Percentiles rank a stretch among this genome's conserved stretches.
Evolutionary conservation across 2,329 filamentous ascomycete genomes (phyloP).

Genomic region (Cercospora berteroae): DNA sequence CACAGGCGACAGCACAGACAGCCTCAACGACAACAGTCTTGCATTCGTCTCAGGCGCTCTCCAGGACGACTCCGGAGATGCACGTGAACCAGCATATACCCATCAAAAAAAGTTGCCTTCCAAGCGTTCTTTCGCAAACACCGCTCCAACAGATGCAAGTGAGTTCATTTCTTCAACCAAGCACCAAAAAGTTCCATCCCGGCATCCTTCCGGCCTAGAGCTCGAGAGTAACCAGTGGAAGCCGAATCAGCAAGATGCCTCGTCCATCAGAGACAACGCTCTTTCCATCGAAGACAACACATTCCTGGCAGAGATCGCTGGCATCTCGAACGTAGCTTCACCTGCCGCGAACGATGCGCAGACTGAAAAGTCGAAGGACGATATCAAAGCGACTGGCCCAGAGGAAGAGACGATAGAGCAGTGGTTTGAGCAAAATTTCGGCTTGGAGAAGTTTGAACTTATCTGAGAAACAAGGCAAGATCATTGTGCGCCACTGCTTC

Average conservation of each 20-base stretch:
- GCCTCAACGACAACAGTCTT: background rate
- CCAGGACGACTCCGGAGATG: background rate
- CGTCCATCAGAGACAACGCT: background rate
- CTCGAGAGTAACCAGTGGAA: background rate
- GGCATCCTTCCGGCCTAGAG: background rate
- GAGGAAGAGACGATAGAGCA: slow-evolving; percentile 19
- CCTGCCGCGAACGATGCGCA: background rate
- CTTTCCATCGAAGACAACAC: slow-evolving; percentile 5
- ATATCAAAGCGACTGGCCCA: background rate
- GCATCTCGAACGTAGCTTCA: background rate
- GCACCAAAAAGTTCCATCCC: slow-evolving; percentile 1
- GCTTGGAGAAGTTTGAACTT: slow-evolving; percentile 29
- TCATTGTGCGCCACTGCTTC: background rate
- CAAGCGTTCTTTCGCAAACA: slow-evolving; percentile 11
- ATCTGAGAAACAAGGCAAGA: slow-evolving; percentile 13
- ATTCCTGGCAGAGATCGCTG: background rate
- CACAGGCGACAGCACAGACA: slow-evolving; percentile 17
- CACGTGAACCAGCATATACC: background rate
- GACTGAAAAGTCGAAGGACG: background rate
- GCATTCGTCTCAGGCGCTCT: slow-evolving; percentile 2
- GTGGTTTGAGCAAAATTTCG: slow-evolving; percentile 34
- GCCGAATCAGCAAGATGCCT: background rate
- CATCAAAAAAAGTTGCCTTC: background rate
- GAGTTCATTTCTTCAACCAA: slow-evolving; percentile 7
- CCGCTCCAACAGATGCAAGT: background rate